phyloP scores from a whole-genome alignment of 257 asterid species.

The Scutellaria baicalensis region DNA sequence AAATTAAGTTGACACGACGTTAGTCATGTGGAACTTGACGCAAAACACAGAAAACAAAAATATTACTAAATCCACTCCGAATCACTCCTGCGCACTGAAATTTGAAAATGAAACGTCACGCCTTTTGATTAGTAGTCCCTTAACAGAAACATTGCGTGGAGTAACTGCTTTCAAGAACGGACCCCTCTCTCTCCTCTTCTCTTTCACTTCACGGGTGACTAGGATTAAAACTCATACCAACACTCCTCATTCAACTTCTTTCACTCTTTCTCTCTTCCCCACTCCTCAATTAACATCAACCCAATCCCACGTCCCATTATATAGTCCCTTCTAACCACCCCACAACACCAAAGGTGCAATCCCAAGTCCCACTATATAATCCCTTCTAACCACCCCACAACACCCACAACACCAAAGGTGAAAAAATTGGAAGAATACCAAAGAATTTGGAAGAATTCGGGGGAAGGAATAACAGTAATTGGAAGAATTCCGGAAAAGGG shows the following conservation, averaged over 20 bases:
- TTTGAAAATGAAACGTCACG: conserved; percentile 22
- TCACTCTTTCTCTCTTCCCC: background rate
- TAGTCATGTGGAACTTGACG: too few relatives aligned
- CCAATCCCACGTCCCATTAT: background rate
- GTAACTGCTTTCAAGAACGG: conserved; percentile 50
- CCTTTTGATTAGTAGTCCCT: background rate
- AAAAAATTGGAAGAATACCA: too few relatives aligned
- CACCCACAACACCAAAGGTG: too few relatives aligned
- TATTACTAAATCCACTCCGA: too few relatives aligned
- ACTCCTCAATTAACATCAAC: conserved; percentile 4
- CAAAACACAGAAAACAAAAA: too few relatives aligned
- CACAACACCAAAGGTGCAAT: background rate
- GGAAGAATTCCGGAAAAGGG: background rate
- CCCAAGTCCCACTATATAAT: too few relatives aligned
- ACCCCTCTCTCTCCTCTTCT: background rate
- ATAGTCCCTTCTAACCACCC: background rate
- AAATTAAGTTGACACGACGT: too few relatives aligned
- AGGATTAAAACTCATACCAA: conserved; percentile 1
- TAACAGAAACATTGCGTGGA: conserved; percentile 43
- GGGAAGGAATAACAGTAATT: too few relatives aligned
- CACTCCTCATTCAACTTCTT: conserved; percentile 6
- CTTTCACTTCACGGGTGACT: background rate
- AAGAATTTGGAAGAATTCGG: background rate
- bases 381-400: too few relatives aligned
- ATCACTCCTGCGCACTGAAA: background rate